These are phyloP conservation scores for Ramaria rubella DNA, from an alignment of 768 basidiomycete genomes.

Conservation along the genomic window DNA sequence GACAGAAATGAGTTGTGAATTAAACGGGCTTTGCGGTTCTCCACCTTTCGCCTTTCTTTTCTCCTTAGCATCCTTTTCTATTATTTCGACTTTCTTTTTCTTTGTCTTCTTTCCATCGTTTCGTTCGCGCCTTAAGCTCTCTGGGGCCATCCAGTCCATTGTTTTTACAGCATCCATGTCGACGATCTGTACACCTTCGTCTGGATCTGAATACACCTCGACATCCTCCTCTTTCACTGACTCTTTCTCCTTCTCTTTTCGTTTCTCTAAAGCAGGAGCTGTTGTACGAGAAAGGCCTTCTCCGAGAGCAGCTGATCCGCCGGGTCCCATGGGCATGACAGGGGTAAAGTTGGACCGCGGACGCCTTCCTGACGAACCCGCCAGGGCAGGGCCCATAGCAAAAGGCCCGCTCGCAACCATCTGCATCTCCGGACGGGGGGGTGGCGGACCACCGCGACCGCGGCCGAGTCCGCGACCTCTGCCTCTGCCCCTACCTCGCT, in stretches of 20 bases:
- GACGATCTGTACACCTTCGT: slow-evolving; percentile 80
- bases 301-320: slow-evolving; percentile 35
- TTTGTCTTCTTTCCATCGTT: slow-evolving; percentile 31
- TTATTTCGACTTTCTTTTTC: slow-evolving; percentile 26
- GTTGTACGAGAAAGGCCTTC: slow-evolving; percentile 44
- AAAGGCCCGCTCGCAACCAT: slow-evolving; percentile 87
- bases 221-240: slow-evolving; percentile 40
- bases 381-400: slow-evolving; percentile 75
- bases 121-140: slow-evolving; percentile 52
- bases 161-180: slow-evolving; percentile 72
- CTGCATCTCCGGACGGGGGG: slow-evolving; percentile 41
- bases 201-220: slow-evolving; percentile 79
- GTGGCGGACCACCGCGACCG: slow-evolving; percentile 42
- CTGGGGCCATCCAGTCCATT: slow-evolving; percentile 89
- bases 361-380: slow-evolving; percentile 47
- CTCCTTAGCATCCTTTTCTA: slow-evolving; percentile 38
- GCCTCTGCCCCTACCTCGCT: slow-evolving; percentile 34
- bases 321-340: slow-evolving; percentile 34
- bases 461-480: slow-evolving; percentile 44
- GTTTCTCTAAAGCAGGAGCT: slow-evolving; percentile 40
- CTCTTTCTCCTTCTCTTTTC: slow-evolving; percentile 24
- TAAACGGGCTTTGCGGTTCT: too few species aligned
- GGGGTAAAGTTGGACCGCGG: slow-evolving; percentile 55
- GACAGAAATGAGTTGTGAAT: background rate
- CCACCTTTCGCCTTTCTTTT: slow-evolving; percentile 29